Evolutionary conservation across 352 stramenopile genomes (phyloP).

Genomic region (Phytophthora fragariae): DNA sequence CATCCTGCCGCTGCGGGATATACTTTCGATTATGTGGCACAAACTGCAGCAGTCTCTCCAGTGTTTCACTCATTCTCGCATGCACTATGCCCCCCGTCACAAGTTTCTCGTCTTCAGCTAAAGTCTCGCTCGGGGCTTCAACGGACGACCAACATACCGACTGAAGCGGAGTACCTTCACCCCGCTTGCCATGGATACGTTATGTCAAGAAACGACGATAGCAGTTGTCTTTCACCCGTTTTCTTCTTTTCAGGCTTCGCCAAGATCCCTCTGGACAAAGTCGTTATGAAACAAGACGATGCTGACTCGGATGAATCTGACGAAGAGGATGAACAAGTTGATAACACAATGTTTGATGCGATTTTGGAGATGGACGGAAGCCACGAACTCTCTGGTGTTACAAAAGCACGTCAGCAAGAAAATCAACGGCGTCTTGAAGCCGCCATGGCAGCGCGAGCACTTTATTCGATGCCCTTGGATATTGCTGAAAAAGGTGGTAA

Average conservation of each 20-base stretch:
- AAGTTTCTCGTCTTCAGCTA: conserved; percentile 27
- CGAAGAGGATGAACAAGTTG: conserved; percentile 30
- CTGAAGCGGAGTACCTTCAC: conserved; percentile 49
- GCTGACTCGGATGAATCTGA: conserved; percentile 37
- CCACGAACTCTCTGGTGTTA: conserved; percentile 25
- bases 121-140: conserved; percentile 29
- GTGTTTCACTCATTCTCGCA: conserved; percentile 69
- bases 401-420: conserved; percentile 32
- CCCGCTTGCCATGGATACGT: conserved; percentile 66
- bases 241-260: conserved; percentile 70
- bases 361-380: conserved; percentile 10
- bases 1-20: conserved; percentile 69
- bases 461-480: not conserved
- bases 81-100: conserved; percentile 48
- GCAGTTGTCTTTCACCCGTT: conserved; percentile 58
- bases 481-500: conserved; percentile 11
- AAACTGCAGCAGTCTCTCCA: conserved; percentile 37
- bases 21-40: conserved; percentile 33
- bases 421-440: conserved; percentile 40
- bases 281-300: conserved; percentile 50
- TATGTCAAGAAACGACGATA: conserved; percentile 55
- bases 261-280: conserved; percentile 66
- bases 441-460: conserved; percentile 42
- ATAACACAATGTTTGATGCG: conserved; percentile 9
- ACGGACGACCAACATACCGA: conserved; percentile 17